phyloP scores from a whole-genome alignment of 371 early-diverging fungal species.

The Smittium culicis region DNA sequence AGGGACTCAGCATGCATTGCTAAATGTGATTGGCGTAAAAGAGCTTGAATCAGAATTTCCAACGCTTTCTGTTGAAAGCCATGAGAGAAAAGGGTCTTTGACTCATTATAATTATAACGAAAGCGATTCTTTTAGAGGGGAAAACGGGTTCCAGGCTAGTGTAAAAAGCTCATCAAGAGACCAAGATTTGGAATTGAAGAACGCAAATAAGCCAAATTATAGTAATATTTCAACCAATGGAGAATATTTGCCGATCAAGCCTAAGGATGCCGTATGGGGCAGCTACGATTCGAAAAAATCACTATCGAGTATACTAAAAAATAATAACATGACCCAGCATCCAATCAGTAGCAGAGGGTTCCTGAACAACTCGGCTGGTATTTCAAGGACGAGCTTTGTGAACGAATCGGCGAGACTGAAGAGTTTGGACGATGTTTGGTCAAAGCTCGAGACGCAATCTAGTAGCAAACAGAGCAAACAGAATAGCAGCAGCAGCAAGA shows the following conservation, averaged over 20 bases:
- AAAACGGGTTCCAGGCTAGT: background rate
- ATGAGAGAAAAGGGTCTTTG: no score
- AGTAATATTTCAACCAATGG: background rate
- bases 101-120: background rate
- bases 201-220: background rate
- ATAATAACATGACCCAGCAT: background rate
- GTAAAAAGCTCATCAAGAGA: background rate
- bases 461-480: background rate
- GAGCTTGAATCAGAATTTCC: background rate
- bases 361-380: background rate
- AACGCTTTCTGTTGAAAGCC: background rate
- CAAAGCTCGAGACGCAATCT: background rate
- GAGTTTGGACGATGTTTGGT: conserved; percentile 3
- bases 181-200: background rate
- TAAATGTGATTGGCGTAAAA: background rate
- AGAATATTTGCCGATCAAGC: background rate
- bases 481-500: background rate
- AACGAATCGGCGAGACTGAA: background rate
- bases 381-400: background rate
- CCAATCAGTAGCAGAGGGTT: no score
- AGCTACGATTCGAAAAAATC: background rate
- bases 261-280: background rate
- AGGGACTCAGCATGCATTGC: background rate
- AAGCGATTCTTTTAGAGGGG: background rate
- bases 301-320: background rate